phyloP scores from a whole-genome alignment of 306 rosid genomes.

The Quercus glauca region DNA sequence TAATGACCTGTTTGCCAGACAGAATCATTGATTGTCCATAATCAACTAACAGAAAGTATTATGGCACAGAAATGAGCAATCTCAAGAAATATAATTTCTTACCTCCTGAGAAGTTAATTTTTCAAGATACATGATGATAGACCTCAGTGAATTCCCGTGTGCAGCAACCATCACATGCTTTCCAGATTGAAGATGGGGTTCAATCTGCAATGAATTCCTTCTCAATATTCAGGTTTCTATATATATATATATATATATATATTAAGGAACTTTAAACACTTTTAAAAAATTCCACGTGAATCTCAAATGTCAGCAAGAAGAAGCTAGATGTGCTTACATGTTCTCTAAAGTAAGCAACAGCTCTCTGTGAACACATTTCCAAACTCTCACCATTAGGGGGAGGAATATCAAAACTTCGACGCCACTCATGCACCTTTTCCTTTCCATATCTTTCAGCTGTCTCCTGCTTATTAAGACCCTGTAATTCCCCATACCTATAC shows the following conservation, averaged over 20 bases:
- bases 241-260: not conserved
- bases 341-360: slow-evolving; percentile 94
- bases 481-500: slow-evolving; percentile 93
- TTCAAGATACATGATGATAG: slow-evolving; percentile 98
- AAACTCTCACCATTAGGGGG: slow-evolving; percentile 99
- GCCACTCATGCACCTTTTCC: slow-evolving; percentile 97
- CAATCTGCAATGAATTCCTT: slow-evolving; percentile 59
- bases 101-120: slow-evolving; percentile 98
- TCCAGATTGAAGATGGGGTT: slow-evolving; percentile 85
- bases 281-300: not conserved
- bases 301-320: not conserved
- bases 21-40: too few relatives aligned
- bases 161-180: slow-evolving; percentile 97
- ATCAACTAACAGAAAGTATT: too few relatives aligned
- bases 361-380: slow-evolving; percentile 99
- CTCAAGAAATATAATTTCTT: not conserved
- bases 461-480: slow-evolving; percentile 98
- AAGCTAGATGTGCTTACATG: slow-evolving; percentile 46
- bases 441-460: slow-evolving; percentile 96
- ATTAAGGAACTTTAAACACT: not conserved
- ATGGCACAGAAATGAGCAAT: not conserved
- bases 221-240: too few relatives aligned
- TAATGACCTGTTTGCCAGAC: slow-evolving; percentile 61
- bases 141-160: slow-evolving; percentile 96
- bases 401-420: slow-evolving; percentile 89